phyloP scores from a whole-genome alignment of 1,284 basidiomycete species.

The Cryptococcus sp. region DNA sequence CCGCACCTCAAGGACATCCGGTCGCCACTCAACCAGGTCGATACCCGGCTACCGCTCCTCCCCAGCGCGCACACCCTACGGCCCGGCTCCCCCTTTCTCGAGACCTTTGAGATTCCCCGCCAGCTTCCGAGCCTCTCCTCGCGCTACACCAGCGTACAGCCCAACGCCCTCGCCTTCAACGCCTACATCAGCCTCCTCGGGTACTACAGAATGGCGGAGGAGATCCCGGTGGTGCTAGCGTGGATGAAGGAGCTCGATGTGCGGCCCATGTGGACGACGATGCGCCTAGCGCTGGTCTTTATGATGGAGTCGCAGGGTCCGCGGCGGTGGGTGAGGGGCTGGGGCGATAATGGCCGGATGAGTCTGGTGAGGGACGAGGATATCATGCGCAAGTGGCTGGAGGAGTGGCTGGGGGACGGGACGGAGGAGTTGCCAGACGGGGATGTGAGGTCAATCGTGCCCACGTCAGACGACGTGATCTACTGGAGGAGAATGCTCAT shows the following conservation, averaged over 20 bases:
- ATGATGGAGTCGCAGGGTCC: constrained; percentile 67
- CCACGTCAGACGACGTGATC: too few species aligned
- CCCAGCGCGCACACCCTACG: background rate
- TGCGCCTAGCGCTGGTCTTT: constrained; percentile 64
- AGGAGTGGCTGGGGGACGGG: constrained; percentile 61
- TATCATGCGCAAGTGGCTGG: constrained; percentile 60
- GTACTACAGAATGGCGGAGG: constrained; percentile 53
- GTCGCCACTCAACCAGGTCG: constrained; percentile 31
- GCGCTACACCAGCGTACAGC: constrained; percentile 53
- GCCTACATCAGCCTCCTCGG: constrained; percentile 65
- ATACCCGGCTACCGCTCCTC: background rate
- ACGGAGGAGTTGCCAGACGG: constrained; percentile 8
- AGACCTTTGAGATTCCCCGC: background rate
- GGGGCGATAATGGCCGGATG: constrained; percentile 37
- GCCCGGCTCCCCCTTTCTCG: background rate
- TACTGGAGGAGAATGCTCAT: too few species aligned
- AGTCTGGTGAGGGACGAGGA: constrained; percentile 52
- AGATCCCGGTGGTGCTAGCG: constrained; percentile 66
- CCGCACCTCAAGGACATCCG: constrained; percentile 25
- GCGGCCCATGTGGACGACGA: constrained; percentile 56
- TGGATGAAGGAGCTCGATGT: constrained; percentile 70
- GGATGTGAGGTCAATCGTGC: too few species aligned
- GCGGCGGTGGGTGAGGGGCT: constrained; percentile 58
- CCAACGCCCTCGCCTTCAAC: constrained; percentile 57
- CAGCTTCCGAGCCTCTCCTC: constrained; percentile 16